phyloP scores from a whole-genome alignment of 257 asterid genomes.

The Solanum ossicruentum region DNA sequence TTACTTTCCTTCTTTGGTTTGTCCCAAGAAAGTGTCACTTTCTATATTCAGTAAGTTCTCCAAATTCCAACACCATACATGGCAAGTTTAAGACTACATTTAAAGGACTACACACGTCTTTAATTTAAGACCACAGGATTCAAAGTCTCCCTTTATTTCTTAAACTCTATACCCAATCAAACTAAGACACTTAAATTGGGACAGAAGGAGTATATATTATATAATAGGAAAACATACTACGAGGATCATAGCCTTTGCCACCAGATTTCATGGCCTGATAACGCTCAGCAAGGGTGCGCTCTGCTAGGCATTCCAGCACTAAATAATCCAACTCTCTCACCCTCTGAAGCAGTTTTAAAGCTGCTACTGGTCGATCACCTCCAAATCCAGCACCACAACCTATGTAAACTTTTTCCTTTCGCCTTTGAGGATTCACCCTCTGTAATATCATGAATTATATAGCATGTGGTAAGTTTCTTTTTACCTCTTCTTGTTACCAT shows the following conservation, averaged over 20 bases:
- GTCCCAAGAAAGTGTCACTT: too few relatives aligned
- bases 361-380: slow-evolving; percentile 90
- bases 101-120: too few relatives aligned
- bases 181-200: too few relatives aligned
- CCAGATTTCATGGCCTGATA: slow-evolving; percentile 42
- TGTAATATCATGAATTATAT: slow-evolving; percentile 9
- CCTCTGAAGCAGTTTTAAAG: slow-evolving; percentile 72
- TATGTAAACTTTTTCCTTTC: slow-evolving; percentile 56
- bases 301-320: slow-evolving; percentile 95
- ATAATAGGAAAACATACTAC: slow-evolving; percentile 36
- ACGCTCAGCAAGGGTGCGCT: slow-evolving; percentile 97
- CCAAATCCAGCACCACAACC: slow-evolving; percentile 99
- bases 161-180: too few relatives aligned
- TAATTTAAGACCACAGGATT: too few relatives aligned
- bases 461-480: neutral
- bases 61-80: too few relatives aligned
- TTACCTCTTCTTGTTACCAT: neutral
- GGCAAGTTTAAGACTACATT: too few relatives aligned
- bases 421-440: slow-evolving; percentile 62
- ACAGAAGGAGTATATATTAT: neutral
- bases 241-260: slow-evolving; percentile 90
- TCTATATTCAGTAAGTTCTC: too few relatives aligned
- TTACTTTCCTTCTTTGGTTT: too few relatives aligned
- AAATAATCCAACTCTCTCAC: slow-evolving; percentile 69
- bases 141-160: too few relatives aligned